Evolutionary conservation across 2,329 filamentous ascomycete genomes (phyloP).

Genomic region (Sporothrix variecibatus): DNA sequence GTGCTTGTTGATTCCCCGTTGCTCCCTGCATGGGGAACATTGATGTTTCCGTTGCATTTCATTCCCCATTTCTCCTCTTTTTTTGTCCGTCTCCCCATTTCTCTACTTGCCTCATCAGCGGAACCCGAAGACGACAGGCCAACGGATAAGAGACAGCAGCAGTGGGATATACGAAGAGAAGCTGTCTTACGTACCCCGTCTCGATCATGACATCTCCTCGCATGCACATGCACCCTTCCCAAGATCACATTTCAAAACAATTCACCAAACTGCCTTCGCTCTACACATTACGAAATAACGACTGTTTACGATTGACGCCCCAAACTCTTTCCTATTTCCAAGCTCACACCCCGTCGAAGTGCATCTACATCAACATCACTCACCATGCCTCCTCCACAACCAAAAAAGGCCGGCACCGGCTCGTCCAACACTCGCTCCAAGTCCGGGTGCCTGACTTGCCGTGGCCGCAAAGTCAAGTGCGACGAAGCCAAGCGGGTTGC

Average conservation of each 20-base stretch:
- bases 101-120: background rate
- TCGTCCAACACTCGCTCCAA: conserved; percentile 14
- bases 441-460: conserved; percentile 21
- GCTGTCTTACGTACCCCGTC: background rate
- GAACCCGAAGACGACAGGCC: background rate
- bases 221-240: background rate
- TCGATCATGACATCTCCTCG: background rate
- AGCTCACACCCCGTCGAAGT: background rate
- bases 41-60: background rate
- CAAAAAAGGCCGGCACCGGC: background rate
- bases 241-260: background rate
- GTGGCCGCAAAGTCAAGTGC: conserved; percentile 24
- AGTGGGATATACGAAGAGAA: background rate
- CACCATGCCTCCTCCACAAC: background rate
- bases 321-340: too few species aligned
- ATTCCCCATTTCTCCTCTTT: background rate
- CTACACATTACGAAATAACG: background rate
- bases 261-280: background rate
- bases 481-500: conserved; percentile 20
- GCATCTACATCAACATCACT: background rate
- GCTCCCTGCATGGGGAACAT: background rate
- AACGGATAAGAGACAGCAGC: background rate
- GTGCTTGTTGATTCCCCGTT: background rate
- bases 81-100: background rate
- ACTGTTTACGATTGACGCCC: background rate